A percentile compares a stretch with the other conserved stretches of the same genome.
These are phyloP conservation scores for Chromera velia DNA, from an alignment of 73 alveolate genomes.

Conservation along the genomic window DNA sequence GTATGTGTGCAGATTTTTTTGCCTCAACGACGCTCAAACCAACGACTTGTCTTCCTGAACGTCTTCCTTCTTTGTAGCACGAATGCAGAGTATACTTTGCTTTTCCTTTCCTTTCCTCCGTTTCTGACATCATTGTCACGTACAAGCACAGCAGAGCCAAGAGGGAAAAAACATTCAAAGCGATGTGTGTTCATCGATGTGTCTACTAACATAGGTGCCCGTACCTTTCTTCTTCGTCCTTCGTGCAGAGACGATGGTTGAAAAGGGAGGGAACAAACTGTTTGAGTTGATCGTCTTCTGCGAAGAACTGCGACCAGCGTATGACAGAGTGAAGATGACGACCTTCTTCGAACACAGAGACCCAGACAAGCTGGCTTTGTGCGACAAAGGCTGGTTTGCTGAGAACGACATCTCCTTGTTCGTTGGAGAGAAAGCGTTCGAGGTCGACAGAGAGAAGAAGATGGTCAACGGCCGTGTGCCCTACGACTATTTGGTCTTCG, in stretches of 20 bases:
- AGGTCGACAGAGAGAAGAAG: slow-evolving; percentile 16
- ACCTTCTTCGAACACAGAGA: slow-evolving; percentile 40
- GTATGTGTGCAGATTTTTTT: too few species aligned
- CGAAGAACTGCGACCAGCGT: slow-evolving; percentile 31
- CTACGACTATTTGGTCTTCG: slow-evolving; percentile 29
- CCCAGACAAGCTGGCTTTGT: slow-evolving; percentile 37
- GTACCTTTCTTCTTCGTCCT: background rate
- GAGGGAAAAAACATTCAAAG: too few species aligned
- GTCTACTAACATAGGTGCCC: too few species aligned
- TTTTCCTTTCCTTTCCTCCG: too few species aligned
- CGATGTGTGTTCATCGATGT: background rate
- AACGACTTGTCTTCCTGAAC: too few species aligned
- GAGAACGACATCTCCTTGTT: background rate
- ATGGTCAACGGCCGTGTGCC: background rate
- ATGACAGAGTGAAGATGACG: slow-evolving; percentile 42
- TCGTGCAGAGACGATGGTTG: background rate
- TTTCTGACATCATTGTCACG: too few species aligned
- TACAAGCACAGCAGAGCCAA: too few species aligned
- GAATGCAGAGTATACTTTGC: too few species aligned
- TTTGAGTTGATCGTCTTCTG: slow-evolving; percentile 10
- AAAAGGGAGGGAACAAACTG: background rate
- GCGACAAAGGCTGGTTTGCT: slow-evolving; percentile 6
- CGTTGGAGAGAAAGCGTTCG: background rate
- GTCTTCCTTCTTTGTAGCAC: too few species aligned
- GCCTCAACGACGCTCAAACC: too few species aligned